Percentiles rank a stretch among this genome's conserved stretches.
These are phyloP conservation scores for Endoconidiophora polonica DNA, from an alignment of 2,329 filamentous ascomycete genomes.

Conservation along the genomic window DNA sequence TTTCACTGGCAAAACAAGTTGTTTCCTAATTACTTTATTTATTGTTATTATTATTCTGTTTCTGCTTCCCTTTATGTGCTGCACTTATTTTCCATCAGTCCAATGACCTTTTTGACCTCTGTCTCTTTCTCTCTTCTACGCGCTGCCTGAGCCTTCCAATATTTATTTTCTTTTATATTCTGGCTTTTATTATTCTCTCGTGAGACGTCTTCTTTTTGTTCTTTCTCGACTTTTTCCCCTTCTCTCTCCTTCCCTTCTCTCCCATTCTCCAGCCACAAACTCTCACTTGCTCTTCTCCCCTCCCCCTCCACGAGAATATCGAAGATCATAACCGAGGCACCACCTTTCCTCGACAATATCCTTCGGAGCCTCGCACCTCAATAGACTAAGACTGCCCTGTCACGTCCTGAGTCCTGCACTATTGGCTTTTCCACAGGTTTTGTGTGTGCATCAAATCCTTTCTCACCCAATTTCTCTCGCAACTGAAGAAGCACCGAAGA, in stretches of 20 bases:
- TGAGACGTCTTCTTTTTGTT: slow-evolving; percentile 4
- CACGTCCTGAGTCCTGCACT: neutral
- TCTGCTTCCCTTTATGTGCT: too few species aligned
- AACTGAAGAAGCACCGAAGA: too few species aligned
- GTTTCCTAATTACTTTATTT: too few species aligned
- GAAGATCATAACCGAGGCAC: slow-evolving; percentile 10
- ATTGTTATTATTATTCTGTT: too few species aligned
- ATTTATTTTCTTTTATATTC: neutral
- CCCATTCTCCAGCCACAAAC: slow-evolving; percentile 5
- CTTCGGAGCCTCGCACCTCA: slow-evolving; percentile 7
- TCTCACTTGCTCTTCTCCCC: neutral
- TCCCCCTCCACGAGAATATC: slow-evolving; percentile 5
- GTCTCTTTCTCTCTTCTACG: too few species aligned
- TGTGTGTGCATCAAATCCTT: slow-evolving; percentile 11
- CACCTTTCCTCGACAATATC: slow-evolving; percentile 13
- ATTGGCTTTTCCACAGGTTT: slow-evolving; percentile 11
- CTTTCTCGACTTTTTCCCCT: neutral
- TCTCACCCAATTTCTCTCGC: neutral
- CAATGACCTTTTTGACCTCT: too few species aligned
- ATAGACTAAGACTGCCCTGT: neutral
- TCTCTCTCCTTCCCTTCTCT: neutral
- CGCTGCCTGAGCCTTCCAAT: neutral
- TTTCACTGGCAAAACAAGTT: too few species aligned
- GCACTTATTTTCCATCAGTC: too few species aligned
- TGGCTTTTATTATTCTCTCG: slow-evolving; percentile 1